Percentiles rank a stretch among this genome's conserved stretches.
Evolutionary conservation across 805 yeast genomes (phyloP).

Genomic region (Cephaloascus albidus): DNA sequence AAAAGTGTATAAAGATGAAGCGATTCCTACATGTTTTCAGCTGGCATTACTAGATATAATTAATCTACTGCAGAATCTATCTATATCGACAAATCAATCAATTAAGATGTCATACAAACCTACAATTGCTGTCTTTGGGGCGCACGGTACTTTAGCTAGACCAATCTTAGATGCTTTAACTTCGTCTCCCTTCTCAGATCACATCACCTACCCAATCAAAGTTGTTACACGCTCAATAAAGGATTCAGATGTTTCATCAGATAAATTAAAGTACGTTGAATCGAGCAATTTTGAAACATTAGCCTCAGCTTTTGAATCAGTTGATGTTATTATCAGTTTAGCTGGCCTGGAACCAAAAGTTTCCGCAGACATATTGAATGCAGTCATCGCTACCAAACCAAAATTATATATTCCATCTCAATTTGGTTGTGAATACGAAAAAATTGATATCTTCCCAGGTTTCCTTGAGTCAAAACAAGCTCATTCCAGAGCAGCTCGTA

Average conservation of each 20-base stretch:
- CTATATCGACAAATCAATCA: background rate
- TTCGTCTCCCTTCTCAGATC: constrained; percentile 28
- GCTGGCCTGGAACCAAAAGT: constrained; percentile 20
- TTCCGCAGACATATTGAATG: constrained; percentile 23
- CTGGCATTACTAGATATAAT: too few relatives aligned
- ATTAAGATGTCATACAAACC: constrained; percentile 5
- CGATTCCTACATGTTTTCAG: too few relatives aligned
- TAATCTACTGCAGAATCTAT: too few relatives aligned
- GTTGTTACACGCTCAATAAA: constrained; percentile 38
- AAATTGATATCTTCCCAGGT: constrained; percentile 20
- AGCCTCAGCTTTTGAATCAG: constrained; percentile 30
- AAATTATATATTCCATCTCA: constrained; percentile 52
- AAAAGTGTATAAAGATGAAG: too few relatives aligned
- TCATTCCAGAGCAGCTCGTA: constrained; percentile 29
- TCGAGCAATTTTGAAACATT: constrained; percentile 14
- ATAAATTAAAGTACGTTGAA: constrained; percentile 27
- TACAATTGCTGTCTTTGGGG: constrained; percentile 43
- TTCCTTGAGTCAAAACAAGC: constrained; percentile 19
- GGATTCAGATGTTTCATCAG: constrained; percentile 17
- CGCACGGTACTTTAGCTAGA: constrained; percentile 42
- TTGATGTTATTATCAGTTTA: constrained; percentile 43
- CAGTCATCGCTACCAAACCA: constrained; percentile 31
- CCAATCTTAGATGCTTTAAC: constrained; percentile 36
- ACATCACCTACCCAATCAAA: constrained; percentile 37
- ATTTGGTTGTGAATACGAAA: constrained; percentile 39